Percentiles rank a stretch among this genome's conserved stretches.
Evolutionary conservation across 257 asterid species (phyloP).

Genomic region (Salvia rosmarinus): DNA sequence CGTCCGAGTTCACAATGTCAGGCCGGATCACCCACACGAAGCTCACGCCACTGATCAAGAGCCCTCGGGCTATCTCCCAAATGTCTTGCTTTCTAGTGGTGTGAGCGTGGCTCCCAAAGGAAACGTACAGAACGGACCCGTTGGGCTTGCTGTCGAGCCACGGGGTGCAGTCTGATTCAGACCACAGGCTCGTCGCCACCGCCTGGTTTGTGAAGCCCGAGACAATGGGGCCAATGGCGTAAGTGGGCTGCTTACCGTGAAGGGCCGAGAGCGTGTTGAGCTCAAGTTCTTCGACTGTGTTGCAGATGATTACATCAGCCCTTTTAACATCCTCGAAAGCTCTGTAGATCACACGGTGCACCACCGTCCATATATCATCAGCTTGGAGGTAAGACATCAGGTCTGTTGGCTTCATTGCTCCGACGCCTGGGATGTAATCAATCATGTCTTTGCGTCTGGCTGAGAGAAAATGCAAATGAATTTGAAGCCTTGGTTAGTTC

Average conservation of each 20-base stretch:
- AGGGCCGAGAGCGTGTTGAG: slow-evolving; percentile 55
- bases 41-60: slow-evolving; percentile 48
- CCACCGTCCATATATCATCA: slow-evolving; percentile 49
- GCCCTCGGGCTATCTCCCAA: slow-evolving; percentile 69
- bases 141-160: slow-evolving; percentile 65
- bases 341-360: slow-evolving; percentile 64
- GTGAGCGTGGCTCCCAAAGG: slow-evolving; percentile 79
- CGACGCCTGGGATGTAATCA: slow-evolving; percentile 73
- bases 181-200: slow-evolving; percentile 66
- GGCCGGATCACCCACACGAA: slow-evolving; percentile 78
- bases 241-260: slow-evolving; percentile 49
- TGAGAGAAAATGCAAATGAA: slow-evolving; percentile 25
- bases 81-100: slow-evolving; percentile 57
- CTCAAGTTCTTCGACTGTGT: slow-evolving; percentile 73
- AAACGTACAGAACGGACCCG: slow-evolving; percentile 65
- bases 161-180: slow-evolving; percentile 70
- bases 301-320: slow-evolving; percentile 67
- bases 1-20: slow-evolving; percentile 62
- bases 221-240: slow-evolving; percentile 67
- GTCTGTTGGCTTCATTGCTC: slow-evolving; percentile 59
- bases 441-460: slow-evolving; percentile 55
- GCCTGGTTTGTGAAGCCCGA: slow-evolving; percentile 53
- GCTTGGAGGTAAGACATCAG: slow-evolving; percentile 69
- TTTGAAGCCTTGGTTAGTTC: neutral
- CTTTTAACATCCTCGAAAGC: slow-evolving; percentile 61